Evolutionary conservation across 2,329 filamentous ascomycete genomes (phyloP).

Genomic region (Chaetomiaceae sp.): DNA sequence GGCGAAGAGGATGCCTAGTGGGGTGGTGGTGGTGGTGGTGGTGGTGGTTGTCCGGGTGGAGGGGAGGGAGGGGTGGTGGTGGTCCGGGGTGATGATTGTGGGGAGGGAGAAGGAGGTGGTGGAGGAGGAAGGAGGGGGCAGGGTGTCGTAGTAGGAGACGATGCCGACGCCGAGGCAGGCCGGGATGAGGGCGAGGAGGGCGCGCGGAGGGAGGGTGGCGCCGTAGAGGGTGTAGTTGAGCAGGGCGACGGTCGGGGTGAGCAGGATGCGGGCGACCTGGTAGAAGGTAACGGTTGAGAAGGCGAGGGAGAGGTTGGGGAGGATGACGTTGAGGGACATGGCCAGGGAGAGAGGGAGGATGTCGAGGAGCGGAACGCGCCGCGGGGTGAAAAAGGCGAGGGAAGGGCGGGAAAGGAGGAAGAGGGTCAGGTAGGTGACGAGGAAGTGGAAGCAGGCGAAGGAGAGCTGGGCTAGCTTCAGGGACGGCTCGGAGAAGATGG

Average conservation of each 20-base stretch:
- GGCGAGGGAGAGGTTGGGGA: constrained; percentile 61
- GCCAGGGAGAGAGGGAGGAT: constrained; percentile 59
- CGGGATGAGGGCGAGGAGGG: constrained; percentile 50
- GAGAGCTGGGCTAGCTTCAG: constrained; percentile 57
- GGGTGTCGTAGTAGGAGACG: constrained; percentile 64
- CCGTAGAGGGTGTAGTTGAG: constrained; percentile 60
- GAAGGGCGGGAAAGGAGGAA: constrained; percentile 52
- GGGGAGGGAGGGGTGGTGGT: constrained; percentile 31
- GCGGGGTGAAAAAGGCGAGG: constrained; percentile 54
- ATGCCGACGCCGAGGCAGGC: constrained; percentile 59
- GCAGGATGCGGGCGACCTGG: constrained; percentile 60
- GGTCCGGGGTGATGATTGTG: not conserved
- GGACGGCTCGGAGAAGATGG: constrained; percentile 58
- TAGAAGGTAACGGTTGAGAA: constrained; percentile 65
- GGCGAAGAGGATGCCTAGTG: constrained; percentile 57
- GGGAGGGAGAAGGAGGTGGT: constrained; percentile 34
- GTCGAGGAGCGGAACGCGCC: constrained; percentile 46
- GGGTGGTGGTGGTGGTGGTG: constrained; percentile 37
- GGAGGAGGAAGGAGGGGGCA: constrained; percentile 53
- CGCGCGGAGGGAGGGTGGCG: constrained; percentile 47
- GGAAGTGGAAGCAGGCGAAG: constrained; percentile 64
- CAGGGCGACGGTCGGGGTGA: constrained; percentile 58
- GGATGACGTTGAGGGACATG: constrained; percentile 64
- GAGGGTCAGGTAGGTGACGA: constrained; percentile 59
- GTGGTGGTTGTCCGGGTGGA: not conserved